Evolutionary conservation across 2,329 filamentous ascomycete species (phyloP), one percentile per base, ranked within the genome.

Genomic region (Chrysoporthe cubensis): DNA sequence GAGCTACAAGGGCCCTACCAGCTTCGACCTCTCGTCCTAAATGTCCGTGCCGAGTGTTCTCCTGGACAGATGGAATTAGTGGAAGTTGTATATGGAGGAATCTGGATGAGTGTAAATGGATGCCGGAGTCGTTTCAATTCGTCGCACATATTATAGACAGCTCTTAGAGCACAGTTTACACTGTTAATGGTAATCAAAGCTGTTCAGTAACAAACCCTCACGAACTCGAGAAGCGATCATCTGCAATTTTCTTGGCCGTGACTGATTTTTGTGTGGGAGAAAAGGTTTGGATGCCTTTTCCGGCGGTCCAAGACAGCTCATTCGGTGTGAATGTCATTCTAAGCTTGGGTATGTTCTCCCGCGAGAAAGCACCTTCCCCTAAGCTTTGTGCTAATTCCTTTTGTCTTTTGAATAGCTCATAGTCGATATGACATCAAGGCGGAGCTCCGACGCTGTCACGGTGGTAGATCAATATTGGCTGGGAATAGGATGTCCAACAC

Each of bases 1-100:
- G 74, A 62, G 8, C 61, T 78, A 78, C 72, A 72, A 62, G 26
- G 77, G 77, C 64, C 64, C 76, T 8, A 52, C 26, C 1, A 18
- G 52, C n/a, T 74, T 75, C 71, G 60, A 69, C 71, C 66, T 72
- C 13, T 34, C 62, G 11, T 7, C 8, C 43, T 67, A 67, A 67
- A 48, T 57, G 1, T 2, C 40, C 4, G 42, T 21, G 18, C 7
- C 34, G 43, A 26, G 14, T 50, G 21, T 46, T 26, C 26, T 26
- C 26, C 26, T 26, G 26, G 26, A 26, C 26, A 26, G 26, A 26
- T 26, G 26, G 26, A 26, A 26, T 26, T 26, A 26, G 26, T 26
- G 26, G 9, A 42, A 18, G 42, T 43, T 42, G 37, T 16, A n/a
- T 8, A 4, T 21, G 4, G 37, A 18, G 40, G 34, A 18, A 11